Evolutionary conservation across 306 rosid genomes (phyloP).

Genomic region (Mimosa pudica): DNA sequence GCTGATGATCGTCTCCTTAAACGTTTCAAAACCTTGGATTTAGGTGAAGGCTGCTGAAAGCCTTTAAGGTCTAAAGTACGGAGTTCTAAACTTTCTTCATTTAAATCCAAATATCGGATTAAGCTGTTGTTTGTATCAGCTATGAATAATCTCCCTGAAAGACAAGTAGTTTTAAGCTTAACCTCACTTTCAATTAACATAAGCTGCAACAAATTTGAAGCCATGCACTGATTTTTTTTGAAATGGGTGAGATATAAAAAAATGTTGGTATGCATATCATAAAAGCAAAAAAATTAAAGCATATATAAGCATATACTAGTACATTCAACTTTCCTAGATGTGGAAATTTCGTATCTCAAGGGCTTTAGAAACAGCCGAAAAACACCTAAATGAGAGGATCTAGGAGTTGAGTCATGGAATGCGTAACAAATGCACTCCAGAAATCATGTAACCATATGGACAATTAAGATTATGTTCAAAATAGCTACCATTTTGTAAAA

Average conservation of each 20-base stretch:
- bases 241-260: slow-evolving; percentile 25
- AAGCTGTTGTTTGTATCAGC: slow-evolving; percentile 94
- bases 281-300: not conserved
- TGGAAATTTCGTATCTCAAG: not conserved
- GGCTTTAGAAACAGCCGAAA: not conserved
- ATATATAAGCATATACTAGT: no score
- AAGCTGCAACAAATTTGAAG: slow-evolving; percentile 17
- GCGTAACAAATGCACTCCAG: not conserved
- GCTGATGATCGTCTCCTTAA: slow-evolving; percentile 75
- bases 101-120: slow-evolving; percentile 80
- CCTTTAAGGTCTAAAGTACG: slow-evolving; percentile 81
- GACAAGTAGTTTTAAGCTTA: slow-evolving; percentile 19
- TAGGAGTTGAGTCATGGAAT: not conserved
- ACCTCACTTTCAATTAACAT: slow-evolving; percentile 2
- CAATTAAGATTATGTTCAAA: not conserved
- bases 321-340: not conserved
- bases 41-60: slow-evolving; percentile 75
- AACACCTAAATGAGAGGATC: not conserved
- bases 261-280: not conserved
- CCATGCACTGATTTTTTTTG: slow-evolving; percentile 24
- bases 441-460: not conserved
- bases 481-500: slow-evolving; percentile 12
- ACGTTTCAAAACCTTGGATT: slow-evolving; percentile 63
- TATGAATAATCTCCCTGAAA: slow-evolving; percentile 77
- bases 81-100: slow-evolving; percentile 52